Conservation (phyloP, 78 protist species). For the Dictyostelium citrinum region DNA sequence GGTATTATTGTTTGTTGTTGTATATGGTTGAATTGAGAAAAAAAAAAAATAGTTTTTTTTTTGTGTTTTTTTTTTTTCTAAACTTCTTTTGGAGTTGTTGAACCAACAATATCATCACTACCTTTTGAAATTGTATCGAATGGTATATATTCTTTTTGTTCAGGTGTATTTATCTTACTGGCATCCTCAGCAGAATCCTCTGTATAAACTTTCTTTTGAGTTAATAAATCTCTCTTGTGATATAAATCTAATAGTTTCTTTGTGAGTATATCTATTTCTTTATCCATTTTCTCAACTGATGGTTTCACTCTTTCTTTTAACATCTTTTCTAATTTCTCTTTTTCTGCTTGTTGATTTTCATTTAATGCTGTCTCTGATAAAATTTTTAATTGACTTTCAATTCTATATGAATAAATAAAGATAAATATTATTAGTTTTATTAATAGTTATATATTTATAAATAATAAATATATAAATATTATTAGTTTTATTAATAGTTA, state of each 20-base stretch:
- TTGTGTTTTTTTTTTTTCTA: not conserved
- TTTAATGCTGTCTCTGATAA: not conserved
- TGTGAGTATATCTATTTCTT: not conserved
- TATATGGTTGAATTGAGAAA: too few species aligned
- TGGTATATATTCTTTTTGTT: not conserved
- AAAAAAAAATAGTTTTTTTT: too few species aligned
- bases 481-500: not conserved
- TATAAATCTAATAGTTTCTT: not conserved
- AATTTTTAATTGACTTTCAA: slow-evolving; percentile 8
- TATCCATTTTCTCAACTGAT: not conserved
- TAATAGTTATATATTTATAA: not conserved
- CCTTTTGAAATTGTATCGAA: not conserved
- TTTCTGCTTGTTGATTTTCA: not conserved
- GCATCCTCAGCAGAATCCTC: not conserved
- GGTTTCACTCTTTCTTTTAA: not conserved
- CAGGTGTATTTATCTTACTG: not conserved
- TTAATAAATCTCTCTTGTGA: slow-evolving; percentile 3
- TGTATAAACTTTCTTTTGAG: not conserved
- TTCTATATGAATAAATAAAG: not conserved
- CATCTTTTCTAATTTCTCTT: not conserved
- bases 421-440: not conserved
- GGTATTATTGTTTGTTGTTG: too few species aligned
- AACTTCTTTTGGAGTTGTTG: not conserved
- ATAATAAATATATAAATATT: not conserved
- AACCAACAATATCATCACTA: not conserved